Evolutionary conservation across 23 red algal genomes (phyloP).

Genomic region (Gracilaria domingensis): DNA sequence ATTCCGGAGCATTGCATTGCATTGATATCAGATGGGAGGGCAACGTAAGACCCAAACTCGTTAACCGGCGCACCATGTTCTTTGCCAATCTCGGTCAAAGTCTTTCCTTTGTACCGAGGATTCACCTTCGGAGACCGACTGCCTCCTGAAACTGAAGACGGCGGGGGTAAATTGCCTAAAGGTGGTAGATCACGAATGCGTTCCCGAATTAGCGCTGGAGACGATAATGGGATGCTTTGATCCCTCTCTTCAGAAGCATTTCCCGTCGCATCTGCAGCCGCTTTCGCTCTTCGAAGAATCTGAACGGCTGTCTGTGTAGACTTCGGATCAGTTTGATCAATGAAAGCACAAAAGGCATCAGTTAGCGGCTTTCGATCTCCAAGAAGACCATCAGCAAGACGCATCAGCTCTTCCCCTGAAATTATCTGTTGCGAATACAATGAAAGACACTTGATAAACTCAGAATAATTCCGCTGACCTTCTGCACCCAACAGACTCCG

Average conservation of each 20-base stretch:
- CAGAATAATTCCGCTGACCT: slow-evolving; percentile 73
- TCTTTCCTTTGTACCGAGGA: slow-evolving; percentile 38
- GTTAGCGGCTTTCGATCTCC: slow-evolving; percentile 60
- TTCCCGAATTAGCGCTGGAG: neutral
- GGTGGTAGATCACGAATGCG: slow-evolving; percentile 5
- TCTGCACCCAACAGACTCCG: slow-evolving; percentile 70
- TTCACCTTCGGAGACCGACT: slow-evolving; percentile 47
- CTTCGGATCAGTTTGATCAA: slow-evolving; percentile 67
- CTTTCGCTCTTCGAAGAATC: slow-evolving; percentile 36
- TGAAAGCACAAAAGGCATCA: slow-evolving; percentile 87
- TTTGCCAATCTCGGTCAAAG: slow-evolving; percentile 49
- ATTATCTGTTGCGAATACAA: slow-evolving; percentile 94
- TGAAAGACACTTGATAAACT: slow-evolving; percentile 98
- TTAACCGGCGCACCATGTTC: slow-evolving; percentile 25
- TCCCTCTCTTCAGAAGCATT: neutral
- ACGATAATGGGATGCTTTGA: neutral
- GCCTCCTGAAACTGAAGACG: slow-evolving; percentile 1
- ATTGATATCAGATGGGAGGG: slow-evolving; percentile 36
- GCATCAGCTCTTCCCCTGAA: slow-evolving; percentile 81
- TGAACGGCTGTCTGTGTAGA: slow-evolving; percentile 53
- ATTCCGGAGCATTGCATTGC: slow-evolving; percentile 49
- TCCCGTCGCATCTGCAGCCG: neutral
- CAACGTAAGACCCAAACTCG: slow-evolving; percentile 30
- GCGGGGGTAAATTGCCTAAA: slow-evolving; percentile 9
- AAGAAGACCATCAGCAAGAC: slow-evolving; percentile 88